Base-by-base conservation (phyloP, 352 stramenopile genomes). In the Blastocystis sp. region DNA sequence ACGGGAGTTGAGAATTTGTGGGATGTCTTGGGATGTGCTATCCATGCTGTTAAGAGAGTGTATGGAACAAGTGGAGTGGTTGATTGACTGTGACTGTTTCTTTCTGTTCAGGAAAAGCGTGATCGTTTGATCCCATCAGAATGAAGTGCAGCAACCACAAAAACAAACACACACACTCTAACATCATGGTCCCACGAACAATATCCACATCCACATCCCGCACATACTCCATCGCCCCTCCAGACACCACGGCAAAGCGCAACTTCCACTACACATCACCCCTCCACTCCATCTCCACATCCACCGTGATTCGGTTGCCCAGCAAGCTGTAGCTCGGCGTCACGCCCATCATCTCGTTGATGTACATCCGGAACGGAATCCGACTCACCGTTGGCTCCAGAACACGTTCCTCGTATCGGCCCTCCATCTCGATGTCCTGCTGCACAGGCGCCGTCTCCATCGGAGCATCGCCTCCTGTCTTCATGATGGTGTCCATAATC, bases 351-450 rank as follows among this genome's bases (percentile, higher is more conserved):
- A 19, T 28, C n/a, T 77, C 66, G 23, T 41, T 28, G 60, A 77
- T 77, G 19, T 60, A 77, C 7, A 53, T 77, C 17, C 66, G 66
- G 52, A 77, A 77, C 7, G 66, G 66, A 21, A 77, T 77, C 66
- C 66, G 43, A 28, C 19, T 43, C 53, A 11, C 65, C 2, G 5
- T 11, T 2, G 34, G 21, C 11, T 74, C 65, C 34, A 11, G 5
- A 11, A 34, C 21, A 5, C n/a, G 1, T 0, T 74, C 65, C 43
- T 7, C 43, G 0, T 34, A 34, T 0, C 28, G 28, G 28, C 28
- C 28, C 28, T 34, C 28, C 28, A 34, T 34, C 28, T 34, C 28
- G 28, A 34, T 34, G 28, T 34, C 28, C 28, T 34, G 28, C 28
- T 34, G 28, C 28, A 34, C 28, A 34, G 28, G 28, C 28, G 28